phyloP scores from a whole-genome alignment of 2,329 filamentous ascomycete species.

The Aspergillus texensis region DNA sequence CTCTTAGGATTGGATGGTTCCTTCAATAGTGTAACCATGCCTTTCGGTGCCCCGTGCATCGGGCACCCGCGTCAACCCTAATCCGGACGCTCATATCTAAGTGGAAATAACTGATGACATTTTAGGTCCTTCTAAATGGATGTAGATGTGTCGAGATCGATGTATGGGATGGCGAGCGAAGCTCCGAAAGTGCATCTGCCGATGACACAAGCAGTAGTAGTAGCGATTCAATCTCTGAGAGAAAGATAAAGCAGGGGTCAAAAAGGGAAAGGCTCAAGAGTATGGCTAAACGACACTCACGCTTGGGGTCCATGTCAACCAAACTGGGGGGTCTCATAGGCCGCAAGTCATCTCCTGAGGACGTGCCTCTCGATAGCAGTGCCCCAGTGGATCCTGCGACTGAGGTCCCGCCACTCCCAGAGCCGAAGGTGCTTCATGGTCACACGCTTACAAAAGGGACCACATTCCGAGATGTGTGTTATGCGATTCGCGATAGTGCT shows the following conservation, averaged over 20 bases:
- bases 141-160: slow-evolving; percentile 95
- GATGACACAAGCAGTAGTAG: slow-evolving; percentile 37
- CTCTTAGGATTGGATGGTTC: not conserved
- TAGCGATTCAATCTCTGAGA: slow-evolving; percentile 28
- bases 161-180: slow-evolving; percentile 77
- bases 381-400: slow-evolving; percentile 7
- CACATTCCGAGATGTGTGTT: slow-evolving; percentile 83
- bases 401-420: slow-evolving; percentile 46
- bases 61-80: not conserved
- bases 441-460: slow-evolving; percentile 86
- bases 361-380: not conserved
- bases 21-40: not conserved
- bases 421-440: slow-evolving; percentile 83
- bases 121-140: slow-evolving; percentile 69
- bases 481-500: slow-evolving; percentile 74
- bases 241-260: slow-evolving; percentile 25
- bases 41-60: not conserved
- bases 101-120: slow-evolving; percentile 4
- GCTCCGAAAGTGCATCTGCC: slow-evolving; percentile 34
- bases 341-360: slow-evolving; percentile 19
- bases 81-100: not conserved
- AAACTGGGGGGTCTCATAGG: slow-evolving; percentile 27
- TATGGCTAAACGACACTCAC: slow-evolving; percentile 4
- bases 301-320: slow-evolving; percentile 23
- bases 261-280: slow-evolving; percentile 18